phyloP scores from a whole-genome alignment of 2,329 filamentous ascomycete genomes.

The Talaromyces sp. region DNA sequence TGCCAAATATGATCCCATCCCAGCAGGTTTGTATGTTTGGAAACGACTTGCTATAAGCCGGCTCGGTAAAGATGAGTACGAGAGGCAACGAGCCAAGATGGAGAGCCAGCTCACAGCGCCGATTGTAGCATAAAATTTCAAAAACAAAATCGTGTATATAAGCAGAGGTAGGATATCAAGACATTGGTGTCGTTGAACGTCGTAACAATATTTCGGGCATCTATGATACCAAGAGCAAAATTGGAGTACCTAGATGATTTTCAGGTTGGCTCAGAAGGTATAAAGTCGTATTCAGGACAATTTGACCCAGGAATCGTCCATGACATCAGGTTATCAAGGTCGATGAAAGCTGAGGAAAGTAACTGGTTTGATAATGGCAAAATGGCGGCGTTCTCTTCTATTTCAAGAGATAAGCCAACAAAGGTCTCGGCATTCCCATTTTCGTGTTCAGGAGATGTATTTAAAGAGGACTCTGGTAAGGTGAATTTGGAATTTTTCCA shows the following conservation, averaged over 20 bases:
- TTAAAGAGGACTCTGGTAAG: neutral
- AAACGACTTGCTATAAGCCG: slow-evolving; percentile 15
- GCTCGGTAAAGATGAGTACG: slow-evolving; percentile 12
- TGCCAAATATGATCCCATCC: slow-evolving; percentile 14
- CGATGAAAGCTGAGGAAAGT: neutral
- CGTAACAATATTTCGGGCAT: neutral
- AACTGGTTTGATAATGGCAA: neutral
- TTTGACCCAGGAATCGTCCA: neutral
- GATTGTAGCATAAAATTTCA: neutral
- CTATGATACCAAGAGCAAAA: neutral
- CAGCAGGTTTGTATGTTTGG: slow-evolving; percentile 15
- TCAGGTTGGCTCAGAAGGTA: neutral
- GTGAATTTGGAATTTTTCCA: slow-evolving; percentile 9
- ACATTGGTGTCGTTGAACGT: neutral
- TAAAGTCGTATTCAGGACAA: neutral
- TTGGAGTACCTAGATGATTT: neutral
- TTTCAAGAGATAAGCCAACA: neutral
- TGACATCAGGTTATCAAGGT: slow-evolving; percentile 7
- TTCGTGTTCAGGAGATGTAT: neutral
- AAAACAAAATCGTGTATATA: neutral
- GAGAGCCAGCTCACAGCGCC: slow-evolving; percentile 7
- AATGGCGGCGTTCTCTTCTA: neutral
- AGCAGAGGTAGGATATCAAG: neutral
- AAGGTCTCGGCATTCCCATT: neutral
- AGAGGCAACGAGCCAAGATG: slow-evolving; percentile 8